These are phyloP conservation scores for Penicillium roqueforti DNA, from an alignment of 495 filamentous ascomycete species.

Conservation along the genomic window DNA sequence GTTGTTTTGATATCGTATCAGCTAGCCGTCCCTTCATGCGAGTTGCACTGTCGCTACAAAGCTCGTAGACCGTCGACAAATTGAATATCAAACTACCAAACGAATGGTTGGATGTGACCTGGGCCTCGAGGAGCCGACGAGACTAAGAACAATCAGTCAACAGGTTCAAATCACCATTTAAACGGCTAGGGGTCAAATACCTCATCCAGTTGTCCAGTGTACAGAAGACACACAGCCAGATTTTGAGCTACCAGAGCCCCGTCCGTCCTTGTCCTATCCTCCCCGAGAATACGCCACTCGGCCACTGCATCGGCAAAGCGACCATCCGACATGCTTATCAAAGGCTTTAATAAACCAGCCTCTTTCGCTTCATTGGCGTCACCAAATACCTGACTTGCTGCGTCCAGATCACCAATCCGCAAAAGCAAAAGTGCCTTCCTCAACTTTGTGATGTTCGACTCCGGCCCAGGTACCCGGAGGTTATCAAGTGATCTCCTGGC, in stretches of 20 bases:
- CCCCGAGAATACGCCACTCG: conserved; percentile 58
- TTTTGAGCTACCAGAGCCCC: conserved; percentile 65
- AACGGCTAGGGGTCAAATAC: conserved; percentile 39
- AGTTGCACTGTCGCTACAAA: conserved; percentile 73
- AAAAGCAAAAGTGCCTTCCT: conserved; percentile 65
- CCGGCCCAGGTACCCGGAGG: conserved; percentile 35
- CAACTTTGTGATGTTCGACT: conserved; percentile 31
- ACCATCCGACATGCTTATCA: conserved; percentile 76
- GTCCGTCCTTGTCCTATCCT: conserved; percentile 27
- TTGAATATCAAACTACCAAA: conserved; percentile 84
- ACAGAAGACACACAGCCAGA: conserved; percentile 75
- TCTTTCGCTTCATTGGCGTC: conserved; percentile 21
- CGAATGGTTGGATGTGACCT: conserved; percentile 55
- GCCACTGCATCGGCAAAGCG: conserved; percentile 58
- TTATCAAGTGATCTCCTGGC: conserved; percentile 63
- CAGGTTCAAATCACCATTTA: background rate
- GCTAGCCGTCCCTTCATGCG: conserved; percentile 65
- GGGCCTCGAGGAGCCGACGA: conserved; percentile 55
- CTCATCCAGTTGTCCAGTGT: conserved; percentile 70
- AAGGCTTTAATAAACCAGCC: conserved; percentile 49
- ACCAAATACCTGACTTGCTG: conserved; percentile 50
- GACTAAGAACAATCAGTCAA: conserved; percentile 38
- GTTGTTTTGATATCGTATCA: conserved; percentile 59
- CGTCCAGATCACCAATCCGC: conserved; percentile 68
- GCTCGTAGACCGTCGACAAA: conserved; percentile 83